phyloP scores from a whole-genome alignment of 106 monocot species.

The Dendrobium nobile region DNA sequence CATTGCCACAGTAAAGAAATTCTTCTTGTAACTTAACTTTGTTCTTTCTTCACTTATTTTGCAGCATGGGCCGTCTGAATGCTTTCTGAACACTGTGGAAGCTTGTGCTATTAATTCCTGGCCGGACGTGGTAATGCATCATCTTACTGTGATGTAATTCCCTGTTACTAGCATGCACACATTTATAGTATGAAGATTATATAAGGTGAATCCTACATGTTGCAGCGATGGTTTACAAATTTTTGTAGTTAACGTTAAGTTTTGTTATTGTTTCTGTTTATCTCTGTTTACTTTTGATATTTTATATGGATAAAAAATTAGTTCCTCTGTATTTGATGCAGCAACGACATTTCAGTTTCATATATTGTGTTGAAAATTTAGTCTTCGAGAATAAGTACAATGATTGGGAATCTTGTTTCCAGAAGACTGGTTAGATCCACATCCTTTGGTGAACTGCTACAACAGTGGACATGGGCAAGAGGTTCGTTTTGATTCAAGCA shows the following conservation, averaged over 20 bases:
- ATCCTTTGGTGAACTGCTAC: conserved; percentile 56
- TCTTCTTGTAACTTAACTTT: neutral
- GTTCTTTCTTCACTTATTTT: conserved; percentile 8
- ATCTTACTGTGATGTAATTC: neutral
- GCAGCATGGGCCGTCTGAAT: conserved; percentile 91
- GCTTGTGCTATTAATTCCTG: conserved; percentile 79
- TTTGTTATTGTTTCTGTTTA: neutral
- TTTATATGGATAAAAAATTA: neutral
- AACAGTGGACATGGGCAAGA: conserved; percentile 47
- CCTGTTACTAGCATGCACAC: neutral
- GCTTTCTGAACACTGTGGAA: conserved; percentile 78
- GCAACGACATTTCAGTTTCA: conserved; percentile 66
- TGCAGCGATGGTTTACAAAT: neutral
- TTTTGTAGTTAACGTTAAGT: neutral
- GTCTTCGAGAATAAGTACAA: conserved; percentile 5
- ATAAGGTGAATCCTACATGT: neutral
- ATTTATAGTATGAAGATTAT: neutral
- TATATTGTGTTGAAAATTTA: conserved; percentile 1
- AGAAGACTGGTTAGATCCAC: conserved; percentile 43
- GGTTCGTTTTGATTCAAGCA: conserved; percentile 23
- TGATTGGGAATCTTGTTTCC: conserved; percentile 79
- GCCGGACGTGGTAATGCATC: conserved; percentile 74
- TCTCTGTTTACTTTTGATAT: conserved; percentile 1
- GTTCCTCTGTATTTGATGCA: conserved; percentile 35
- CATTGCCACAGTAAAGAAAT: too few relatives aligned